phyloP scores from a whole-genome alignment of 495 filamentous ascomycete genomes.

The Penicillium antarcticum region DNA sequence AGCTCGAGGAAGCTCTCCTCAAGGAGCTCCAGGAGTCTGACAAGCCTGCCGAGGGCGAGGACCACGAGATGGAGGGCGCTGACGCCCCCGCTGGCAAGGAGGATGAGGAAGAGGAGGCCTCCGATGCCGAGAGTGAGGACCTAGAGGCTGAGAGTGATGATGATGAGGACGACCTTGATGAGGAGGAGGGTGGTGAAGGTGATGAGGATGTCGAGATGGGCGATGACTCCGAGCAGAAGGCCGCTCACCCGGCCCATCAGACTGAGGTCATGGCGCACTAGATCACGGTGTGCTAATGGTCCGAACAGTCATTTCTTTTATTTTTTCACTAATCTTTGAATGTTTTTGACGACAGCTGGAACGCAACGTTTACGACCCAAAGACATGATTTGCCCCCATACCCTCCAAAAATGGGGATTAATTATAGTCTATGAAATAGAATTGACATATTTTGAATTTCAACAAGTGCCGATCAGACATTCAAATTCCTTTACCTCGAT shows the following conservation, averaged over 20 bases:
- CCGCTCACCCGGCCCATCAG: constrained; percentile 36
- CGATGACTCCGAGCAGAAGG: constrained; percentile 54
- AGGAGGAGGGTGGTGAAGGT: constrained; percentile 63
- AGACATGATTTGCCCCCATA: constrained; percentile 9
- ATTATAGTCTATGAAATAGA: constrained; percentile 32
- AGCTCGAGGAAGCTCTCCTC: constrained; percentile 50
- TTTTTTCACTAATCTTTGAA: neutral
- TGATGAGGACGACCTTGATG: constrained; percentile 81
- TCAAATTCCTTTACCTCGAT: neutral
- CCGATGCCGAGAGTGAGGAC: constrained; percentile 89
- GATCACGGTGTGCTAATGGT: neutral
- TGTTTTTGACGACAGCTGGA: constrained; percentile 18
- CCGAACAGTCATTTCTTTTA: neutral
- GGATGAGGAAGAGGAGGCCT: constrained; percentile 68
- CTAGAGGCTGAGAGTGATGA: constrained; percentile 91
- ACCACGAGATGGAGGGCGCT: constrained; percentile 80
- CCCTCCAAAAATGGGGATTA: constrained; percentile 13
- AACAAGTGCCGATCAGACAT: neutral
- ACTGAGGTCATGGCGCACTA: constrained; percentile 55
- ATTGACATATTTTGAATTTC: constrained; percentile 13
- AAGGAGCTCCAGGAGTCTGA: constrained; percentile 59
- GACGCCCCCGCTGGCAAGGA: constrained; percentile 57
- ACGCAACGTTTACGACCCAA: constrained; percentile 36
- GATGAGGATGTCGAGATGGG: constrained; percentile 86
- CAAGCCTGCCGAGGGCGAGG: constrained; percentile 52